Conservation (phyloP, 495 filamentous ascomycete genomes). For the Annulohypoxylon moriforme region DNA sequence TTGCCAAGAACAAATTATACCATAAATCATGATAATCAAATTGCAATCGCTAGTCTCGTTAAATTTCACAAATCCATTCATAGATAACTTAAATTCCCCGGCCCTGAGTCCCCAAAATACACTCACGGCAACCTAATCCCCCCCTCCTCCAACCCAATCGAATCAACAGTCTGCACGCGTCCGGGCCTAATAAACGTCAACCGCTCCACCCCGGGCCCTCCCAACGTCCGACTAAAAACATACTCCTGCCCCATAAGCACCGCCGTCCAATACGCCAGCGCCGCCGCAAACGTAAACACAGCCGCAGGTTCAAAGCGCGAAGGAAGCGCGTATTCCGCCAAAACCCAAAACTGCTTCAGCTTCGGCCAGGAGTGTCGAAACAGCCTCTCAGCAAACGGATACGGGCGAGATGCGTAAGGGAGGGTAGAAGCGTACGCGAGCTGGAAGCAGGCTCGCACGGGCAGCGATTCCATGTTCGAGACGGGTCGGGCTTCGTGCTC, state of each 20-base stretch:
- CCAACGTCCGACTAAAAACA: conserved; percentile 20
- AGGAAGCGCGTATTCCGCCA: not conserved
- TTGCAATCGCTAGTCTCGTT: no score
- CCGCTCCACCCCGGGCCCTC: conserved; percentile 25
- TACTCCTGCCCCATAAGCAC: conserved; percentile 1
- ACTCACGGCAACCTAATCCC: conserved; percentile 16
- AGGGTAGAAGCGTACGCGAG: not conserved
- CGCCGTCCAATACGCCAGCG: conserved; percentile 14
- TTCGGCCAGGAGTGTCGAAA: not conserved
- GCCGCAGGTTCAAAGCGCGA: not conserved
- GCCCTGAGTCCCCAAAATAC: not conserved
- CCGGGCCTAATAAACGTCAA: conserved; percentile 9
- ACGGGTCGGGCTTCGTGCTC: not conserved
- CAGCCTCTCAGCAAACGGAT: not conserved
- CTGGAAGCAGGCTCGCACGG: not conserved
- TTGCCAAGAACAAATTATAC: no score
- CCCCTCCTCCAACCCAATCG: conserved; percentile 11
- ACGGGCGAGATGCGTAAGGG: not conserved
- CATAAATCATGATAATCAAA: no score
- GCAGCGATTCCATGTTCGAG: not conserved
- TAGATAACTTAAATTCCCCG: no score
- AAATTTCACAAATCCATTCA: not conserved
- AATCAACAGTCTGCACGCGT: not conserved
- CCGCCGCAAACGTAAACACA: not conserved
- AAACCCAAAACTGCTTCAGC: not conserved